Base-by-base conservation (phyloP, 108 stramenopile genomes). In the Mediolabrus comicus region DNA sequence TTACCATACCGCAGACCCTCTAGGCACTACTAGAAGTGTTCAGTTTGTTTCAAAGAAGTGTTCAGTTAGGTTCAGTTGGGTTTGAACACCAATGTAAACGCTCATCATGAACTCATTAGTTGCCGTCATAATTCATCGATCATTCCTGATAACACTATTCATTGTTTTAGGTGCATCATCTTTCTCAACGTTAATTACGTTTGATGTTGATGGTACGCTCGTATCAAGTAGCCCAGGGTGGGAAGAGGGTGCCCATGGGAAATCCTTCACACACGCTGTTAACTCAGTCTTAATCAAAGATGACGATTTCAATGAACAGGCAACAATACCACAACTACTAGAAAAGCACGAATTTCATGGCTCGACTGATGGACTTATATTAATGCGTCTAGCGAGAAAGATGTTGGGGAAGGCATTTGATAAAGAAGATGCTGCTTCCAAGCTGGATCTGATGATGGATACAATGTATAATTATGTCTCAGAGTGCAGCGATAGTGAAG, bases 191-290 rank as follows among this genome's bases (percentile, higher is more conserved):
- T 66, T 83, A 0, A 53, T 83, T n/a, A 83, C 82, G 6, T 83
- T 83, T 31, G 82, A 83, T 66, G 82, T 83, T 1, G 82, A 83
- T 36, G 83, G 83, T 3, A 84, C 83, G 14, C 49, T 84, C 22
- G 71, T 84, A 5, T 71, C 69, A 6, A 53, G 49, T n/a, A 63
- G 62, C 16, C 56, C 62, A 46, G 81, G 81, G 35, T 77, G 76
- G 46, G 81, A 77, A 24, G 51, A 67, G 35, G 76, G 72, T 35
- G 80, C 80, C 8, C 84, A 84, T 53, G 76, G 76, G 28, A 55
- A 72, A 38, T 71, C 84, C 28, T 84, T 75, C 41, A 10, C 61
- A 11, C 72, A 74, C 25, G 84, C 84, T 1, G 62, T 73, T 3
- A 58, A 60, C 10, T 53, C 46, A 2, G 32, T 84, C 19, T 56